Base-by-base conservation (phyloP, 345 rosid species). In the Bruguiera sexangula region DNA sequence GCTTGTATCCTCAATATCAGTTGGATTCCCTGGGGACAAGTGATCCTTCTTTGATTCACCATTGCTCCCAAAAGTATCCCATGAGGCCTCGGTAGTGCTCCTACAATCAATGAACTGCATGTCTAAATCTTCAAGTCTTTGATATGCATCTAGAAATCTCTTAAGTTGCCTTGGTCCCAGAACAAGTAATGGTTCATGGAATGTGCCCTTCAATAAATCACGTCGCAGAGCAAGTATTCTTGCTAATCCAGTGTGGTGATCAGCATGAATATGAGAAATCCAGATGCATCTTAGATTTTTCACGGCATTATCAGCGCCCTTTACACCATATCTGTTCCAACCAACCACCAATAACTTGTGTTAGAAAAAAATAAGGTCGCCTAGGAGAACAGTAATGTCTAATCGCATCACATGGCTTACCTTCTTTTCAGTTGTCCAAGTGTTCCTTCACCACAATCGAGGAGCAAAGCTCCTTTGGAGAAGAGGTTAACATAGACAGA, bases 231-330 rank as follows among this genome's bases (percentile, higher is more conserved):
- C 85, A 67, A 94, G 88, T 53, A 94, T 80, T 79, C 96, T 87
- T 8, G 98, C 91, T 72, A 94, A 75, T 76, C 95, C 98, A 0
- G 90, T 73, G 51, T 94, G 98, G 85, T 94, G 97, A 79, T 94
- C 98, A 0, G 97, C 97, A 53, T 94, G 98, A 79, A 91, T 94
- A 63, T 94, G 98, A 68, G 98, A 94, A 72, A 94, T 89, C 97
- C 98, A 94, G 67, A 88, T 84, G 63, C 88, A 91, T 69, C 76
- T 83, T 66, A 94, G 78, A 50, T 86, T 86, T 79, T 81, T 82
- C 78, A 89, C 81, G 1, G 89, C 88, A 39, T 74, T 69, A 60
- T 91, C 93, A 11, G 95, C 98, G 19, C 90, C 95, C 64, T 85
- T 86, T 48, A 91, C 70, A 56, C 97, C 95, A 67, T 83, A 91